A percentile compares a stretch with the other conserved stretches of the same genome.
These are phyloP conservation scores for Lagenidium giganteum DNA, from an alignment of 352 stramenopile genomes.

Conservation along the genomic window DNA sequence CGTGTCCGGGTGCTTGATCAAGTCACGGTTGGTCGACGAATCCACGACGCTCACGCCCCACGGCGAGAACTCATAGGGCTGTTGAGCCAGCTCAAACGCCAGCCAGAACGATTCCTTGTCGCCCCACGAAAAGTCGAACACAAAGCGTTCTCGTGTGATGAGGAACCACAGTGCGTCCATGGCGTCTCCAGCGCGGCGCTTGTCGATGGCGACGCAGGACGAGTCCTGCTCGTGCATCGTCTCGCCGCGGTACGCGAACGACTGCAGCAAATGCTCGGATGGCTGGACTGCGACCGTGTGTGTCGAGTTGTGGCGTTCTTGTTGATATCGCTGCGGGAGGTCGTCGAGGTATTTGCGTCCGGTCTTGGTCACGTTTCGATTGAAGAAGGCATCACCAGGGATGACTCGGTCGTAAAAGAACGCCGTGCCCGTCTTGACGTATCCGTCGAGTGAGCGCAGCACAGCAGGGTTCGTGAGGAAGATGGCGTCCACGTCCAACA, in stretches of 20 bases:
- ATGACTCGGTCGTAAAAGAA: constrained; percentile 46
- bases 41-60: constrained; percentile 11
- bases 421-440: constrained; percentile 27
- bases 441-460: constrained; percentile 15
- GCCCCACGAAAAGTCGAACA: constrained; percentile 30
- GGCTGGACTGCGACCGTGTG: constrained; percentile 24
- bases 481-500: constrained; percentile 19
- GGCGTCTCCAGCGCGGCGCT: constrained; percentile 8
- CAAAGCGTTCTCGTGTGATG: constrained; percentile 28
- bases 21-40: constrained; percentile 8
- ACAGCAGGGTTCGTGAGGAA: constrained; percentile 11
- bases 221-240: constrained; percentile 42
- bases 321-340: constrained; percentile 17
- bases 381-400: constrained; percentile 30
- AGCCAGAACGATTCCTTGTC: constrained; percentile 33
- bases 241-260: constrained; percentile 23
- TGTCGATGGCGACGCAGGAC: constrained; percentile 26
- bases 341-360: too few species aligned
- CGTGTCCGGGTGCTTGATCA: constrained; percentile 12
- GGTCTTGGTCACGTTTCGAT: too few species aligned
- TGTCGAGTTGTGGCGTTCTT: constrained; percentile 26
- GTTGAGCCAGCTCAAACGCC: constrained; percentile 32
- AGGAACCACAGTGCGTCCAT: constrained; percentile 26
- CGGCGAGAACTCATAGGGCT: constrained; percentile 41
- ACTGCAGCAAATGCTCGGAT: constrained; percentile 28